Percentiles rank a stretch among this genome's conserved stretches.
Conservation (phyloP, 148 eudicot species). For the Chenopodium quinoa region DNA sequence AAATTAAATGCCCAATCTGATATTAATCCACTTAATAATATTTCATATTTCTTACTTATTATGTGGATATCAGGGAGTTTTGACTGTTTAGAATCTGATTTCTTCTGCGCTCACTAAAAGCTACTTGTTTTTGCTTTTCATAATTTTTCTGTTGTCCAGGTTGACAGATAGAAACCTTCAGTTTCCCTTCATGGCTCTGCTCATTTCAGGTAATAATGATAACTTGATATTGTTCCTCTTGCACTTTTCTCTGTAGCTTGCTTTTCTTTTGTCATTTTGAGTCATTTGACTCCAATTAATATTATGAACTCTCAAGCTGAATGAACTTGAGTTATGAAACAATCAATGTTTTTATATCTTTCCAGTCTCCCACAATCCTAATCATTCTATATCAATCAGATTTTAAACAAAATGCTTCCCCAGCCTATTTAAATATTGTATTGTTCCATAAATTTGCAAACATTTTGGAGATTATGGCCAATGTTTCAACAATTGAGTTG, state of each 20-base stretch:
- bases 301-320: not conserved
- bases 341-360: not conserved
- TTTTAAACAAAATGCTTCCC: not conserved
- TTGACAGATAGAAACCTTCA: slow-evolving; percentile 57
- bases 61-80: not conserved
- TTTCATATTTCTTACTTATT: not conserved
- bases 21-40: not conserved
- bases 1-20: not conserved
- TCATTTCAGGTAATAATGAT: slow-evolving; percentile 70
- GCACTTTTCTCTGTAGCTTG: not conserved
- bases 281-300: not conserved
- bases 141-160: slow-evolving; percentile 39
- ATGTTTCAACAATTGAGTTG: not conserved
- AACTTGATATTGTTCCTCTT: not conserved
- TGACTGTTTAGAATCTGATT: not conserved
- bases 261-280: not conserved
- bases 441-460: not conserved
- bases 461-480: not conserved
- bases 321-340: not conserved
- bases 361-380: not conserved
- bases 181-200: slow-evolving; percentile 89
- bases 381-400: not conserved
- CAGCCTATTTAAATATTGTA: not conserved
- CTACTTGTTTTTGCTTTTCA: not conserved
- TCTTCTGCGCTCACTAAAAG: not conserved